Evolutionary conservation across 1,284 basidiomycete genomes (phyloP).

Genomic region (Quambalaria eucalypti): DNA sequence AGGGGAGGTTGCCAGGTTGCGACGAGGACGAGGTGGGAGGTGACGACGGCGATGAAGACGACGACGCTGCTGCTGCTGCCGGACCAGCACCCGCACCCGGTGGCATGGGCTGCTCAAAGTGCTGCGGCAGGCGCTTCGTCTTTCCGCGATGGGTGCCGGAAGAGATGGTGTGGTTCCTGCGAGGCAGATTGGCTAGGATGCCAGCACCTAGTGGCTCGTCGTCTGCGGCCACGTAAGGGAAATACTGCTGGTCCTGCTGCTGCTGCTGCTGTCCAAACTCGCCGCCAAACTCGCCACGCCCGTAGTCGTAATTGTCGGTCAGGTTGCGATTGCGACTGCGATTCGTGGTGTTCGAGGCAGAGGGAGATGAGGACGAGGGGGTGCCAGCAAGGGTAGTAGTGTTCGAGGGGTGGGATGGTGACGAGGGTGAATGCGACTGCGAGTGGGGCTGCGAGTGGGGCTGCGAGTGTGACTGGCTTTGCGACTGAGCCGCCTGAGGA

Average conservation of each 20-base stretch:
- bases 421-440: background rate
- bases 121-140: background rate
- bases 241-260: too few relatives aligned
- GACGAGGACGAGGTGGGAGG: background rate
- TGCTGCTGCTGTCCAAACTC: too few relatives aligned
- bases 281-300: too few relatives aligned
- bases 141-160: background rate
- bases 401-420: background rate
- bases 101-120: constrained; percentile 1
- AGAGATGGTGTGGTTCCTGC: constrained; percentile 8
- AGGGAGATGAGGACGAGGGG: background rate
- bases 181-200: background rate
- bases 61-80: background rate
- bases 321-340: background rate
- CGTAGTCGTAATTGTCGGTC: too few relatives aligned
- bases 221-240: background rate
- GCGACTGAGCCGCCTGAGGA: background rate
- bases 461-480: background rate
- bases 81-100: background rate
- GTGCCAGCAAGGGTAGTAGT: too few relatives aligned
- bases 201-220: background rate
- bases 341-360: background rate
- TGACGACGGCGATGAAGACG: background rate
- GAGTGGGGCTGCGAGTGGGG: background rate
- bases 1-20: background rate